Evolutionary conservation across 192 early-diverging fungal species (phyloP).

Genomic region (Chytriomyces hyalinus): DNA sequence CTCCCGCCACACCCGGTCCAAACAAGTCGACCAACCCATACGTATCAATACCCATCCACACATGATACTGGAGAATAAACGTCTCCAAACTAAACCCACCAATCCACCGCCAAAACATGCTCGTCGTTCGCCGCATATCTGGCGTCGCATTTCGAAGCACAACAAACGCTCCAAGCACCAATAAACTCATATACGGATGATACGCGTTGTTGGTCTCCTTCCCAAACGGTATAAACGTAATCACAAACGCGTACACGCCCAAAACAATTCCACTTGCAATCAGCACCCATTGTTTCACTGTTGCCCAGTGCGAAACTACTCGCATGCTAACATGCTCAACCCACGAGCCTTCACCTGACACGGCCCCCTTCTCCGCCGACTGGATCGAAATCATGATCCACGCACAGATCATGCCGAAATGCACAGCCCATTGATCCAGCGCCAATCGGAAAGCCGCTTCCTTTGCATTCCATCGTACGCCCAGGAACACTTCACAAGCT

Average conservation of each 20-base stretch:
- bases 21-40: constrained; percentile 69
- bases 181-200: constrained; percentile 70
- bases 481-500: constrained; percentile 47
- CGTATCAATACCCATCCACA: constrained; percentile 78
- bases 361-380: constrained; percentile 1
- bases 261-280: constrained; percentile 48
- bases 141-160: constrained; percentile 69
- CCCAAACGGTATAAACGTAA: constrained; percentile 23
- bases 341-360: neutral
- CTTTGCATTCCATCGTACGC: constrained; percentile 62
- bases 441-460: constrained; percentile 77
- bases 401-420: constrained; percentile 70
- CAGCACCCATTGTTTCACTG: constrained; percentile 19
- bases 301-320: neutral
- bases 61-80: constrained; percentile 80
- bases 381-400: constrained; percentile 49
- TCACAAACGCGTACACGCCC: constrained; percentile 60
- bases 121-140: constrained; percentile 58
- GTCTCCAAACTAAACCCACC: constrained; percentile 74
- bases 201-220: constrained; percentile 71
- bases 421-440: constrained; percentile 72
- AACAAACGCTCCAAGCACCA: constrained; percentile 67
- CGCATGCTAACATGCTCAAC: neutral
- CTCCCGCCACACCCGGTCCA: constrained; percentile 37
- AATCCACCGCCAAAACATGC: constrained; percentile 60